Evolutionary conservation across 768 basidiomycete species (phyloP), one percentile per base, ranked within the genome.

Genomic region (Amanita rubescens): DNA sequence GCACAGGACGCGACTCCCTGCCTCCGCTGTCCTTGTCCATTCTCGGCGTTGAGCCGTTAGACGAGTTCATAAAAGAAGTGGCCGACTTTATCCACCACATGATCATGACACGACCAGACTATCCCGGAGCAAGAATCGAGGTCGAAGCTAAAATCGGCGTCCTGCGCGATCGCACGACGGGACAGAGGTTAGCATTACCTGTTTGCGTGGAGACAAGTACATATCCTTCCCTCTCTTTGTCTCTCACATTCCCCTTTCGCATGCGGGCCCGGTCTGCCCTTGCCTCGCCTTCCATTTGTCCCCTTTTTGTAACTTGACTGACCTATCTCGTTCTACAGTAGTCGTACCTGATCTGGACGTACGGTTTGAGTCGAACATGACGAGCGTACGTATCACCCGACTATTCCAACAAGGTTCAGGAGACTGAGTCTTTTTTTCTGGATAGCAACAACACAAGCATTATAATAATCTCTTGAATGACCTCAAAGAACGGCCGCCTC

Each of bases 291-390:
- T 27, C 38, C 14, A 24, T 39, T 49, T 38, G n/a, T 24, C 5
- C 34, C 45, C 46, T 58, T 34, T 49, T 46, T 39, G 44, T 19
- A 17, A 54, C 25, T n/a, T 47, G 30, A 15, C 53, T 46, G 35
- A 30, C 44, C 17, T 27, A 7, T 37, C 53, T 48, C 42, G 35
- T 51, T 53, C 42, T 49, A 10, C 63, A 96, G 93, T 94, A 57
- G 70, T 95, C 5, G 59, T 69, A 4, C 83, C 86, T 8, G 80
- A 85, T 49, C 56, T 79, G 3, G 84, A 89, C 47, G 64, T 83
- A 52, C 82, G 84, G 11, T 97, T 97, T 67, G 89, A 94, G 66
- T 88, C 91, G 56, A 94, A 95, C 65, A 97, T 99, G 94, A 80
- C 90, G 39, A 69, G 76, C 58, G 91, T 95, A 64, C 63, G 87